Base-by-base conservation (phyloP, 2,329 filamentous ascomycete species). In the Verticillium nubilum region DNA sequence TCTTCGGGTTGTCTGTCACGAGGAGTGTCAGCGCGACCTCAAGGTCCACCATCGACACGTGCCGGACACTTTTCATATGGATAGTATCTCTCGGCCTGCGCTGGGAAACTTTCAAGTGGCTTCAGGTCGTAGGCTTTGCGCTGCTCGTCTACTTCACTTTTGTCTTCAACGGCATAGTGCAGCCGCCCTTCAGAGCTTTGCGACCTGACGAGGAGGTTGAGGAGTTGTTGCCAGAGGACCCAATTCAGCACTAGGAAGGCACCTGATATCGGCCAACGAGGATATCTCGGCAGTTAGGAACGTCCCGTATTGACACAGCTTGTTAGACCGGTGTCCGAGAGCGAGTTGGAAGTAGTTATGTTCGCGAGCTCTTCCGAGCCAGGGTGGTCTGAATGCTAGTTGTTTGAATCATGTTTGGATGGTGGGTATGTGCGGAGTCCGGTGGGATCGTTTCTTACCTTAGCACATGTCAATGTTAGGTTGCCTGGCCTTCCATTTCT, bases 51-150 rank as follows among this genome's bases (percentile, higher is more conserved):
- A 98, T 99, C 68, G 95, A 99, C 74, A 99, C 95, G 1, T 98
- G 93, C 80, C 87, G 94, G 47, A 99, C 95, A 0, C 84, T 99
- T 1, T 98, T 99, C 77, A 98, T 99, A 75, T 99, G 95, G 95
- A 83, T 99, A 28, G 91, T 97, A 15, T 96, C 92, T 19, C 84
- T 99, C 4, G 91, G 90, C 4, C 84, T 99, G 2, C 93, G 93
- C 62, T 99, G 95, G 95, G 95, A 99, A 77, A 88, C 86, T 0
- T 98, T 99, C 84, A 98, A 98, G 77, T 96, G 91, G 89, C 84
- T 99, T 6, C 95, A 99, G 76, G 91, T 99, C 15, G 73, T 86
- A 3, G 95, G 95, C 1, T 99, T 99, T 67, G 90, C 78, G 1
- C 77, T 97, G 65, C 83, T 99, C 35, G 95, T 99, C 15, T 99